These are phyloP conservation scores for Pseudogymnoascus sp. DNA, from an alignment of 2,329 filamentous ascomycete species.

Conservation along the genomic window DNA sequence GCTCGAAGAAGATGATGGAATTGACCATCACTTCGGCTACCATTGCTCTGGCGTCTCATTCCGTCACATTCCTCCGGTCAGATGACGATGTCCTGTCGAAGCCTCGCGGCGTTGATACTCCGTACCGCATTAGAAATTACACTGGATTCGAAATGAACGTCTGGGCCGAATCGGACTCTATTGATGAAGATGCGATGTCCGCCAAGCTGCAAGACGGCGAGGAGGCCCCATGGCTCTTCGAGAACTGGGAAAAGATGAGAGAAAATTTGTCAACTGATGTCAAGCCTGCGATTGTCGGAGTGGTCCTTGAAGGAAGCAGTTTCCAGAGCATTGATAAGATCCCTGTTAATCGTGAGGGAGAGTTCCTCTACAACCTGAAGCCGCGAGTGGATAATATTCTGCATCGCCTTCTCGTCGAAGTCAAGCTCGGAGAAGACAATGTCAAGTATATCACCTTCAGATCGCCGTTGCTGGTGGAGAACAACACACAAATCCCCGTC, in stretches of 20 bases:
- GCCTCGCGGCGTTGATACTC: constrained; percentile 81
- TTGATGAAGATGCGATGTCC: constrained; percentile 55
- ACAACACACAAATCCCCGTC: constrained; percentile 92
- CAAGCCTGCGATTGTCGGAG: constrained; percentile 68
- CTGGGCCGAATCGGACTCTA: constrained; percentile 60
- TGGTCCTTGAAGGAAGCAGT: constrained; percentile 84
- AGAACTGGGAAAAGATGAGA: constrained; percentile 93
- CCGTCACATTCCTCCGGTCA: constrained; percentile 78
- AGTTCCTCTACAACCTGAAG: constrained; percentile 79
- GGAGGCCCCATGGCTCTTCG: constrained; percentile 91
- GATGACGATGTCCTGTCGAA: constrained; percentile 92
- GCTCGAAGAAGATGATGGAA: constrained; percentile 85
- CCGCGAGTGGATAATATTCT: constrained; percentile 79
- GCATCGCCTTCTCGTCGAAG: constrained; percentile 86
- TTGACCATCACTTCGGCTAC: constrained; percentile 88
- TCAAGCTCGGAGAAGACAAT: constrained; percentile 85
- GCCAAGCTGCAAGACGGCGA: constrained; percentile 79
- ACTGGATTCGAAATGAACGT: constrained; percentile 87
- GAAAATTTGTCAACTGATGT: constrained; percentile 84
- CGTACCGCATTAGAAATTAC: constrained; percentile 90
- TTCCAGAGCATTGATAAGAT: constrained; percentile 89
- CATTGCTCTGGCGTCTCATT: constrained; percentile 88
- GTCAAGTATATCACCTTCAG: constrained; percentile 97
- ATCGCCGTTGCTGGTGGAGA: constrained; percentile 86
- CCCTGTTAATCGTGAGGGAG: constrained; percentile 87